Base-by-base conservation (phyloP, 768 basidiomycete species). In the Strobilomyces confusus region DNA sequence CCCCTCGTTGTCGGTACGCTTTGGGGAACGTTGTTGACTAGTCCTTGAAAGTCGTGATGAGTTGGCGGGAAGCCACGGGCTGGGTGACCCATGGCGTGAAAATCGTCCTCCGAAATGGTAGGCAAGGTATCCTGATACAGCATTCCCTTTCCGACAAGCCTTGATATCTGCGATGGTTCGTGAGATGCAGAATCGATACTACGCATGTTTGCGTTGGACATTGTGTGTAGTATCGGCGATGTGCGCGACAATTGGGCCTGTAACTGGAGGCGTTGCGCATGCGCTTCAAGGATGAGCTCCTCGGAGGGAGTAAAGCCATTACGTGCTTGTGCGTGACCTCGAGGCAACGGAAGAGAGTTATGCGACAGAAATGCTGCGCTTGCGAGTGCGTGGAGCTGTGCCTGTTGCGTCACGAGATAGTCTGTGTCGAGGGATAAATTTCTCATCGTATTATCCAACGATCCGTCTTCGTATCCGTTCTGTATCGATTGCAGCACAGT, bases 261-360 rank as follows among this genome's bases (percentile, higher is more conserved):
- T 11, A 59, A 26, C 26, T 62, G 67, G 32, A 67, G 62, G 22
- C 41, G 59, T 55, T 56, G 58, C 32, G 68, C 77, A 72, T 68
- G 83, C 56, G 68, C 82, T 51, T 77, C 83, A 63, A 89, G 77
- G 46, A 88, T 81, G 56, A 80, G 78, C 66, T 85, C 81, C 63
- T 89, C 87, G 0, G 86, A 74, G 2, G 84, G 74, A 0, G 87
- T 89, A 57, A 82, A 89, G 2, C 86, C 86, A 1, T 79, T 74
- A 29, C 70, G 68, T 7, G 76, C 72, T 37, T 75, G 75, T 15
- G 66, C 44, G 41, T 72, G 69, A 9, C 60, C 58, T 14, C 68
- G 67, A 50, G 59, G 54, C 7, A 55, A 22, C 7, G 52, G 47
- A n/a, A 49, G 44, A 40, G 51, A 34, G 14, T 58, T 45, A 14